phyloP scores from a whole-genome alignment of 768 basidiomycete genomes.

The Gymnopilus junonius region DNA sequence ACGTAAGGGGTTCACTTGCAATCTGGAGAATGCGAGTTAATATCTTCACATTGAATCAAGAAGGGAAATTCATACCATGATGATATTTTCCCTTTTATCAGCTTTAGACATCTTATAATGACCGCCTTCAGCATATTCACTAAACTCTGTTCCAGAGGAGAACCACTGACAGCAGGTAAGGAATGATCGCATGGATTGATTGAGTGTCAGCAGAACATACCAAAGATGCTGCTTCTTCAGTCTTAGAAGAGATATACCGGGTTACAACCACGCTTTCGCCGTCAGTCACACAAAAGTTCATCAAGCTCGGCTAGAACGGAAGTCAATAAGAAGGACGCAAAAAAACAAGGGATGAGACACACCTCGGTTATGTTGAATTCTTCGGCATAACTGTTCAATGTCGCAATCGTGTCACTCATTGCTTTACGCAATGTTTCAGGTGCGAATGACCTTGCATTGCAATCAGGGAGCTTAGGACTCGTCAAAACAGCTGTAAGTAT shows the following conservation, averaged over 20 bases:
- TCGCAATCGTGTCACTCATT: slow-evolving; percentile 86
- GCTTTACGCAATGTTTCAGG: slow-evolving; percentile 75
- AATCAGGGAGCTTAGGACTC: slow-evolving; percentile 69
- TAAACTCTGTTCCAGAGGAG: slow-evolving; percentile 93
- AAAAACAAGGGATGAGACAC: slow-evolving; percentile 10
- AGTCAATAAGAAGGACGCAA: not conserved
- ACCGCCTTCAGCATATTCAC: slow-evolving; percentile 85
- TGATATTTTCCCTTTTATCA: slow-evolving; percentile 95
- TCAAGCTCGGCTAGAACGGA: slow-evolving; percentile 69
- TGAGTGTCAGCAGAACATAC: slow-evolving; percentile 38
- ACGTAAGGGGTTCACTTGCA: slow-evolving; percentile 93
- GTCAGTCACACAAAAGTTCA: slow-evolving; percentile 98
- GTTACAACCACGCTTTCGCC: slow-evolving; percentile 94
- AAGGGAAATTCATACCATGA: slow-evolving; percentile 59
- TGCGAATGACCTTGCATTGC: slow-evolving; percentile 76
- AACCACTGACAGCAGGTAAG: slow-evolving; percentile 66
- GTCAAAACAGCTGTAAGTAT: slow-evolving; percentile 3
- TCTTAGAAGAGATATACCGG: slow-evolving; percentile 90
- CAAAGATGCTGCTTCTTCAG: slow-evolving; percentile 91
- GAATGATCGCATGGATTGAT: not conserved
- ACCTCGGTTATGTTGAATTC: slow-evolving; percentile 78
- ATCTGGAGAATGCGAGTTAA: slow-evolving; percentile 45
- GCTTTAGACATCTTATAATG: slow-evolving; percentile 96
- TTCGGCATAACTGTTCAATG: slow-evolving; percentile 76
- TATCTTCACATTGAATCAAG: slow-evolving; percentile 11